Evolutionary conservation across 345 rosid genomes (phyloP), one percentile per base, ranked within the genome.

Genomic region (Bruguiera parviflora): DNA sequence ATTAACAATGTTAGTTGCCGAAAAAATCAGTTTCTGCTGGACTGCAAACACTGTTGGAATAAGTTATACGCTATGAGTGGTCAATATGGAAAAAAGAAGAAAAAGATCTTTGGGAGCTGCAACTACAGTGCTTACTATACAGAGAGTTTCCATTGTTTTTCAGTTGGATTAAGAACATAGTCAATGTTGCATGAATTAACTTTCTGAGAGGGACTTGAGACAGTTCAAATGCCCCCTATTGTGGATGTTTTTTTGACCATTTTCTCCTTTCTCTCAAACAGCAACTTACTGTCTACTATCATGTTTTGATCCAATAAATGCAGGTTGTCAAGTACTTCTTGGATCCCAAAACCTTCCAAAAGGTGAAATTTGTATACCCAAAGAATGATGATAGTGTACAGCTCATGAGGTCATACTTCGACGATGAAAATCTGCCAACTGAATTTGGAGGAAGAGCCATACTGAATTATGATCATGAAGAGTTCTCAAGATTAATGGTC

Each of bases 281-380:
- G 29, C 1, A 59, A 33, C 20, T 21, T 21, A 59, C 22, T 64
- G 18, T 20, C 43, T 61, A 58, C 46, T 8, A 32, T 20, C 35
- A 4, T 64, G 52, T 24, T 37, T 32, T 63, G 29, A 51, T 61
- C n/a, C 35, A 9, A 2, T 43, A 20, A 57, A 4, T 52, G 79
- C 84, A 94, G 97, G 80, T 90, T 22, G 97, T 92, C 6, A 95
- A 95, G 86, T 91, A 87, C 73, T 95, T 95, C 49, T 31, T 95
- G 55, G 99, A 92, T 71, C 77, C 93, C 46, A 92, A 87, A 80
- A 95, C 99, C 49, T 89, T 86, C 70, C 80, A 83, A 53, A 95
- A 95, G 84, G 96, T 92, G 76, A 92, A 90, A 66, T 95, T 95
- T 80, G 97, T 92, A 66, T 95, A 92, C 75, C 99, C 99, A 0